Evolutionary conservation across 176 grass and related monocot genomes (phyloP), one percentile per base, ranked within the genome.

Genomic region (Areca catechu): DNA sequence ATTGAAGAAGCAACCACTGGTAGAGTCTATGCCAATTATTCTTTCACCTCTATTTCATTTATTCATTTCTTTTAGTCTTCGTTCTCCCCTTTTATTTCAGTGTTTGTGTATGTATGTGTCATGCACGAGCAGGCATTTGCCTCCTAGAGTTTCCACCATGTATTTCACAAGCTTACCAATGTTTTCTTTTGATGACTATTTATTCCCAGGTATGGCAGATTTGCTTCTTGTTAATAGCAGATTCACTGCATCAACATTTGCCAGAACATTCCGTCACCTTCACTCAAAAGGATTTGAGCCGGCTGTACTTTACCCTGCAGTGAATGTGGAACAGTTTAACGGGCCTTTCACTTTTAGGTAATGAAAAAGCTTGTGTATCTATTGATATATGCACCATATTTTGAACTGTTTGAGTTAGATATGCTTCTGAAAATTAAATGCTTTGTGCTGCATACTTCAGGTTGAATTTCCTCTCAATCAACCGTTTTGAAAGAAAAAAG

Each of bases 221-320:
- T 76, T 98, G 68, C 83, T 98, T 82, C 76, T 98, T 48, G 93
- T 98, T n/a, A 98, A 98, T 49, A 98, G 93, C 72, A 92, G 80
- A 51, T 98, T 92, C 70, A 98, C 93, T 18, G 84, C 88, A 15
- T 75, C 75, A 63, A 91, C 81, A 69, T 98, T 98, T 70, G 78
- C 78, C 1, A 76, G 74, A 66, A 98, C 93, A 10, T 98, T 98
- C 65, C 3, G 10, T n/a, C 17, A 59, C 15, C 79, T 98, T 69
- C 78, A 92, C 66, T 77, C 62, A 63, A 88, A 60, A 89, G 83
- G 87, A 74, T 70, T 92, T 52, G 22, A 74, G 19, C 84, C 93
- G 34, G 63, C 69, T 59, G 81, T 98, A 56, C 81, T 98, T 23
- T 98, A 89, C 64, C 93, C 93, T 67, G 84, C 93, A 28, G 93